Conservation (phyloP, 306 rosid species). For the Trifolium repens region DNA sequence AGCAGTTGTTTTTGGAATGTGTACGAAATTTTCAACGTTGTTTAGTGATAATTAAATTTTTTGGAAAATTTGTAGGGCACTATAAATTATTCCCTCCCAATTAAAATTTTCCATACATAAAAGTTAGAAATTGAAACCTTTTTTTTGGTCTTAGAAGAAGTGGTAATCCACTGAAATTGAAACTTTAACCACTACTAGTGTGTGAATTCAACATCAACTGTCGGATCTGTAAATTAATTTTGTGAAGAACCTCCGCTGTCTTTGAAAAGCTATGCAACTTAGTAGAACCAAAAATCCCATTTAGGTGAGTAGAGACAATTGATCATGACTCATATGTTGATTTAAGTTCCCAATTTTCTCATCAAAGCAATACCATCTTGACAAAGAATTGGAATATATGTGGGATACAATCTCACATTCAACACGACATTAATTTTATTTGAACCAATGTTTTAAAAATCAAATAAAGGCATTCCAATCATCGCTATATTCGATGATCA, state of each 20-base stretch:
- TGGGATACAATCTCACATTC: conserved; percentile 26
- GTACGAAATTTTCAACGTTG: too few species aligned
- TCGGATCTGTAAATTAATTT: not conserved
- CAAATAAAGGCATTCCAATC: not conserved
- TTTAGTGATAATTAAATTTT: too few species aligned
- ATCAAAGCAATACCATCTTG: conserved; percentile 7
- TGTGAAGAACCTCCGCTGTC: not conserved
- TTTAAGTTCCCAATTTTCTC: conserved; percentile 22
- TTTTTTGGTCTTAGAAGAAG: too few species aligned
- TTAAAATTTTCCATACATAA: too few species aligned
- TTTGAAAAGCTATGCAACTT: not conserved
- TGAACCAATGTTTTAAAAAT: not conserved
- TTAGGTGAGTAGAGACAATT: conserved; percentile 10
- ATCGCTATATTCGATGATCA: too few species aligned
- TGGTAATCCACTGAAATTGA: too few species aligned
- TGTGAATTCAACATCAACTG: too few species aligned
- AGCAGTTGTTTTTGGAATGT: too few species aligned
- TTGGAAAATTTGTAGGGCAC: too few species aligned
- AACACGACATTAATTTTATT: conserved; percentile 1
- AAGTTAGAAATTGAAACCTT: too few species aligned
- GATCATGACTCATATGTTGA: not conserved
- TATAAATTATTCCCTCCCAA: too few species aligned
- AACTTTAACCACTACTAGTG: too few species aligned
- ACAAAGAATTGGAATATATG: conserved; percentile 16
- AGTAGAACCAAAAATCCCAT: conserved; percentile 9